Percentiles rank a stretch among this genome's conserved stretches.
These are phyloP conservation scores for Neonectria neomacrospora DNA, from an alignment of 2,329 filamentous ascomycete species.

Conservation along the genomic window DNA sequence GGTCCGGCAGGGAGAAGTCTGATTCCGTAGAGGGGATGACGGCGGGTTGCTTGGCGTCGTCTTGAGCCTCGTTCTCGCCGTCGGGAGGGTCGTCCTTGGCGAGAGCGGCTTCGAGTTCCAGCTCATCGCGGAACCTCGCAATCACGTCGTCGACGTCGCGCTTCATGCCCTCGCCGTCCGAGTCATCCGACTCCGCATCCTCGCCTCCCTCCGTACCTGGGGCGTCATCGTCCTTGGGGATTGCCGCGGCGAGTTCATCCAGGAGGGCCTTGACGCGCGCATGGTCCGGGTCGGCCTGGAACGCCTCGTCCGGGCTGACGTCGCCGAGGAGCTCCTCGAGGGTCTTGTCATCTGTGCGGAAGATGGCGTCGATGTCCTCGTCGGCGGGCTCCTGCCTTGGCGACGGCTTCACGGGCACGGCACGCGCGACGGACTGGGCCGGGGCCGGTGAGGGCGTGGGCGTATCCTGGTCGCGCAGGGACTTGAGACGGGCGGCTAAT, in stretches of 20 bases:
- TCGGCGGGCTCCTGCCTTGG: conserved; percentile 34
- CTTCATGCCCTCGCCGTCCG: conserved; percentile 62
- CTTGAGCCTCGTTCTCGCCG: conserved; percentile 33
- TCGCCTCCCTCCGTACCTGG: conserved; percentile 11
- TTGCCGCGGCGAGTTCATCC: conserved; percentile 50
- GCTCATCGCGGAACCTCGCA: conserved; percentile 59
- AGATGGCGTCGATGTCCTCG: conserved; percentile 53
- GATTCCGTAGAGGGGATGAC: conserved; percentile 19
- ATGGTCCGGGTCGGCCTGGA: conserved; percentile 41
- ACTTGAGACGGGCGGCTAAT: conserved; percentile 63
- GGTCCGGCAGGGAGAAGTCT: conserved; percentile 57
- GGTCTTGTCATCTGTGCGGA: conserved; percentile 62
- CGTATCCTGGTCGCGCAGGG: conserved; percentile 56
- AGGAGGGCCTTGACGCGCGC: conserved; percentile 51
- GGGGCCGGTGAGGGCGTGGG: conserved; percentile 35
- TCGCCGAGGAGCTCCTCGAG: conserved; percentile 63
- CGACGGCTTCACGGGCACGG: conserved; percentile 6
- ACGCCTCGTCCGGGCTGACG: conserved; percentile 50
- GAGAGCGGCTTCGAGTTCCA: conserved; percentile 48
- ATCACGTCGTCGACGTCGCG: conserved; percentile 58
- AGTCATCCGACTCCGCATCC: conserved; percentile 53
- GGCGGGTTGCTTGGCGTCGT: neutral
- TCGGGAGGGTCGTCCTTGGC: conserved; percentile 28
- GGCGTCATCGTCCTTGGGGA: conserved; percentile 43
- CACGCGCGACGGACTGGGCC: neutral